phyloP scores from a whole-genome alignment of 768 basidiomycete genomes.

The Pisolithus orientalis region DNA sequence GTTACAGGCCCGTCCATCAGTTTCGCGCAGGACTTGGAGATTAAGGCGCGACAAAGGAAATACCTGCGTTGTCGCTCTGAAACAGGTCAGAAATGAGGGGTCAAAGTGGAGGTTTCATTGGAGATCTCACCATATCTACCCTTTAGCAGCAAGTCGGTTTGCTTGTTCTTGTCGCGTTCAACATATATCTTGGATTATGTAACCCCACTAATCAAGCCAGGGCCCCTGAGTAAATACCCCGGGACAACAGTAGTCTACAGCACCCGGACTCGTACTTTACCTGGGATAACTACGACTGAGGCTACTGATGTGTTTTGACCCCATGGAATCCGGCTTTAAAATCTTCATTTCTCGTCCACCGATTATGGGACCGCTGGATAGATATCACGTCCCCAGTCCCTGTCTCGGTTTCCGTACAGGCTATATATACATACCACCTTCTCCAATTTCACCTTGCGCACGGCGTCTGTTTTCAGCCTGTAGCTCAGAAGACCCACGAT shows the following conservation, averaged over 20 bases:
- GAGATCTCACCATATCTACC: background rate
- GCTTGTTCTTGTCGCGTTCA: too few relatives aligned
- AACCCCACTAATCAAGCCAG: too few relatives aligned
- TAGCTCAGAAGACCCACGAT: conserved; percentile 1
- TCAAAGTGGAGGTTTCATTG: background rate
- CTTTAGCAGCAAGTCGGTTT: background rate
- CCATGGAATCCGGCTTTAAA: too few relatives aligned
- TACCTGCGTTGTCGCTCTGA: conserved; percentile 51
- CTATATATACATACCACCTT: conserved; percentile 49
- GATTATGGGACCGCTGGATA: background rate
- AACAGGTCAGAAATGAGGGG: background rate
- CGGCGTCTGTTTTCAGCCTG: conserved; percentile 6
- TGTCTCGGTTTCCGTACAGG: background rate
- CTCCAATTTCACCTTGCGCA: conserved; percentile 31
- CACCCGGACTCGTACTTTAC: too few relatives aligned
- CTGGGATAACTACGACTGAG: too few relatives aligned
- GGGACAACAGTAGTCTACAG: too few relatives aligned
- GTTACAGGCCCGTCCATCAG: conserved; percentile 10
- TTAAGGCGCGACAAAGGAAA: background rate
- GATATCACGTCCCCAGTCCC: too few relatives aligned
- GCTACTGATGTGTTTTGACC: too few relatives aligned
- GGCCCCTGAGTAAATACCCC: too few relatives aligned
- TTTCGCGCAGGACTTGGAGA: background rate
- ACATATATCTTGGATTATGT: too few relatives aligned
- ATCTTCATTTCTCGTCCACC: too few relatives aligned